phyloP scores from a whole-genome alignment of 345 rosid genomes.

The Streptanthus diversifolius region DNA sequence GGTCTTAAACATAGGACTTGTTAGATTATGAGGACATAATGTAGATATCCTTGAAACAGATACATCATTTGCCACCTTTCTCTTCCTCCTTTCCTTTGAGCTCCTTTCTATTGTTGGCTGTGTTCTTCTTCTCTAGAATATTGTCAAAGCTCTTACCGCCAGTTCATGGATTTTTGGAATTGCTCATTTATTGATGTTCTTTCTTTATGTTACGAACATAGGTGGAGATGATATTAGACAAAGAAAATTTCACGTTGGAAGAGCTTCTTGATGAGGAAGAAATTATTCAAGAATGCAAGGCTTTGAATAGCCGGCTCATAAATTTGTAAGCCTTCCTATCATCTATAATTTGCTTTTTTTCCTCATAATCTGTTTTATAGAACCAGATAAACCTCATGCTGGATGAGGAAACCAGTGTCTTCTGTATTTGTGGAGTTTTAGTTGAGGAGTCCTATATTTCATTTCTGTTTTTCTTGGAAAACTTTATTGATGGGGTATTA shows the following conservation, averaged over 20 bases:
- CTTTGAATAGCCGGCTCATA: constrained; percentile 89
- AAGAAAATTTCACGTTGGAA: constrained; percentile 85
- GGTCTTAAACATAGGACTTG: not conserved
- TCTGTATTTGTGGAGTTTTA: not conserved
- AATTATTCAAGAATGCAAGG: constrained; percentile 99
- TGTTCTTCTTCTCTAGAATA: not conserved
- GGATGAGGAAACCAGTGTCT: not conserved
- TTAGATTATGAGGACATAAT: no score
- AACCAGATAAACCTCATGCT: not conserved
- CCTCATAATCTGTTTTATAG: not conserved
- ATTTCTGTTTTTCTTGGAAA: not conserved
- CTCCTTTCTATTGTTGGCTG: not conserved
- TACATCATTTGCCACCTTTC: no score
- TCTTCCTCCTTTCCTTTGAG: not conserved
- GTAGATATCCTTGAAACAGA: no score
- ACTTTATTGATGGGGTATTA: constrained; percentile 14
- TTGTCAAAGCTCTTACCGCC: no score
- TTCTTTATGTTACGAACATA: constrained; percentile 23
- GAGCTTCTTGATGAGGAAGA: constrained; percentile 99
- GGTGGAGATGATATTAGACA: constrained; percentile 93
- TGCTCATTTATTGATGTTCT: constrained; percentile 13
- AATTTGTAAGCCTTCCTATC: constrained; percentile 57
- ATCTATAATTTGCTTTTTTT: not conserved
- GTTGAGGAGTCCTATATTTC: not conserved
- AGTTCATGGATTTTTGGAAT: no score